These are phyloP conservation scores for Backusella tuberculispora DNA, from an alignment of 192 early-diverging fungal species.

Conservation along the genomic window DNA sequence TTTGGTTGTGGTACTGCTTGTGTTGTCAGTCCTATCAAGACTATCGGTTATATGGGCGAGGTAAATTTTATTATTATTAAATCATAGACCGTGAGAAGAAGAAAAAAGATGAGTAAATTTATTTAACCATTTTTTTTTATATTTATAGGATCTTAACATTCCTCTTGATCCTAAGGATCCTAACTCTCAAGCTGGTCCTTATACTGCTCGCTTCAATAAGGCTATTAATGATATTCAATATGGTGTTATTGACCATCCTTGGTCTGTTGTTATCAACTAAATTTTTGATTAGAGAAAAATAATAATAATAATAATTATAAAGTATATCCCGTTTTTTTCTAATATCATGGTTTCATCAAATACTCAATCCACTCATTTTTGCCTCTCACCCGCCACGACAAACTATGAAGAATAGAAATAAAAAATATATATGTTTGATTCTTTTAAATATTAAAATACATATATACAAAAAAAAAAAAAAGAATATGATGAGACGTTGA, in stretches of 20 bases:
- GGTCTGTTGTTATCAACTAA: slow-evolving; percentile 85
- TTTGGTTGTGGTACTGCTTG: slow-evolving; percentile 97
- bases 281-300: neutral
- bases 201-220: slow-evolving; percentile 81
- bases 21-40: slow-evolving; percentile 93
- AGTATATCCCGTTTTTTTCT: neutral
- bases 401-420: no score
- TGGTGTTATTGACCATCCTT: slow-evolving; percentile 81
- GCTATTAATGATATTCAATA: slow-evolving; percentile 94
- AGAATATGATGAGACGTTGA: no score
- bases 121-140: neutral
- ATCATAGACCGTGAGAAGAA: neutral
- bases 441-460: no score
- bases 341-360: neutral
- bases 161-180: slow-evolving; percentile 86
- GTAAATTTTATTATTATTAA: neutral
- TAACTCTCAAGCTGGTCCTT: slow-evolving; percentile 80
- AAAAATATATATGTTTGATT: no score
- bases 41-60: slow-evolving; percentile 74
- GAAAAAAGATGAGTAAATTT: no score
- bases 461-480: no score
- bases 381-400: no score
- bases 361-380: neutral
- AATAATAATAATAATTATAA: neutral
- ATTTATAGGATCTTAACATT: slow-evolving; percentile 66